Evolutionary conservation across 371 early-diverging fungal genomes (phyloP).

Genomic region (Fennellomyces sp.): DNA sequence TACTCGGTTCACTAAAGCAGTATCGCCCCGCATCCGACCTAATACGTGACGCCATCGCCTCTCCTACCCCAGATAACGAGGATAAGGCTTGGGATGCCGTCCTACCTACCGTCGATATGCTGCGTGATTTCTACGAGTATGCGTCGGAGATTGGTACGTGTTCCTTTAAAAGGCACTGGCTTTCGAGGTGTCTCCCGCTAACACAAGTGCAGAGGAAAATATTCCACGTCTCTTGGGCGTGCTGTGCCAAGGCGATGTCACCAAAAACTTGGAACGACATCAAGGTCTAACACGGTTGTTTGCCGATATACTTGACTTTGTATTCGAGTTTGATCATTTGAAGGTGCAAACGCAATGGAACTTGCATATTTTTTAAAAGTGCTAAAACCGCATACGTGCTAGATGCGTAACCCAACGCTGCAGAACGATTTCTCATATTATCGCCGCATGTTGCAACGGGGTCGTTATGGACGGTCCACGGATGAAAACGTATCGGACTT

Average conservation of each 20-base stretch:
- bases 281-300: slow-evolving; percentile 83
- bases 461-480: slow-evolving; percentile 32
- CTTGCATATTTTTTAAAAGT: neutral
- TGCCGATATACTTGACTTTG: slow-evolving; percentile 86
- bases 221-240: slow-evolving; percentile 76
- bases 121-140: slow-evolving; percentile 81
- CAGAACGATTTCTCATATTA: slow-evolving; percentile 98
- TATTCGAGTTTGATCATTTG: slow-evolving; percentile 88
- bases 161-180: too few species aligned
- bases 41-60: slow-evolving; percentile 87
- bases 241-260: slow-evolving; percentile 73
- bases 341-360: slow-evolving; percentile 68
- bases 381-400: too few species aligned
- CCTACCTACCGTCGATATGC: slow-evolving; percentile 78
- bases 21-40: slow-evolving; percentile 52
- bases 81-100: slow-evolving; percentile 86
- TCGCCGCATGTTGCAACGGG: slow-evolving; percentile 85
- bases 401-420: slow-evolving; percentile 89
- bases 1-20: slow-evolving; percentile 50
- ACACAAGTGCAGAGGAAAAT: slow-evolving; percentile 66
- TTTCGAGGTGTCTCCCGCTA: too few species aligned
- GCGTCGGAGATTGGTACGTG: slow-evolving; percentile 71
- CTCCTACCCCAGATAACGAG: slow-evolving; percentile 81
- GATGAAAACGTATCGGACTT: slow-evolving; percentile 36
- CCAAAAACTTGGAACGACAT: slow-evolving; percentile 69